Base-by-base conservation (phyloP, 2,329 filamentous ascomycete genomes). In the Blumeriella jaapii region DNA sequence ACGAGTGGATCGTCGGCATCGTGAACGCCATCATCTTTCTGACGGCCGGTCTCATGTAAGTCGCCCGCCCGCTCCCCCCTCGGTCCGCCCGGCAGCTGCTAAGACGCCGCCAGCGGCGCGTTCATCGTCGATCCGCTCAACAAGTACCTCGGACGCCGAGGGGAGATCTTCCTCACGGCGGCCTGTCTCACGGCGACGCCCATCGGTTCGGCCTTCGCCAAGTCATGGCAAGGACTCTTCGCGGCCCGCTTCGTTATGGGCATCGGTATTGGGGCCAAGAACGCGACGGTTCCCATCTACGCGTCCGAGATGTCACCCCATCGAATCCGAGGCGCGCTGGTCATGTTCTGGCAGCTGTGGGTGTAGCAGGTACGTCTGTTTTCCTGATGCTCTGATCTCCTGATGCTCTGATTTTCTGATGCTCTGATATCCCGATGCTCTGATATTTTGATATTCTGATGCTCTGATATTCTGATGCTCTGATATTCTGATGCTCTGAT, bases 341-440 rank as follows among this genome's bases (percentile, higher is more conserved):
- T 87, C 45, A 89, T 89, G 82, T 78, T 76, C 41, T 91, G 82
- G 82, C 78, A 87, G 58, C 61, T 80, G 55, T 80, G 74, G 71
- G 74, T 67, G 67, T 87, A 80, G 81, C 78, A 85, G 59, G 62
- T 80, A 55, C 78, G 74, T 70, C 73, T 64, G n/a, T n/a, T n/a
- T n/a, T n/a, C n/a, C n/a, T n/a, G n/a, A n/a, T n/a, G n/a, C n/a
- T n/a, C n/a, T n/a, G n/a, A n/a, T n/a, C n/a, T n/a, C n/a, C n/a
- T n/a, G n/a, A n/a, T n/a, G n/a, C n/a, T n/a, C n/a, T n/a, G n/a
- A n/a, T n/a, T n/a, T n/a, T n/a, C n/a, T n/a, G n/a, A n/a, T n/a
- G n/a, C n/a, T n/a, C n/a, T n/a, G n/a, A n/a, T n/a, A n/a, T n/a
- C n/a, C n/a, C n/a, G n/a, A n/a, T n/a, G n/a, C n/a, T n/a, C n/a